phyloP scores from a whole-genome alignment of 169 alveolate genomes.

The Toxoplasma gondii region DNA sequence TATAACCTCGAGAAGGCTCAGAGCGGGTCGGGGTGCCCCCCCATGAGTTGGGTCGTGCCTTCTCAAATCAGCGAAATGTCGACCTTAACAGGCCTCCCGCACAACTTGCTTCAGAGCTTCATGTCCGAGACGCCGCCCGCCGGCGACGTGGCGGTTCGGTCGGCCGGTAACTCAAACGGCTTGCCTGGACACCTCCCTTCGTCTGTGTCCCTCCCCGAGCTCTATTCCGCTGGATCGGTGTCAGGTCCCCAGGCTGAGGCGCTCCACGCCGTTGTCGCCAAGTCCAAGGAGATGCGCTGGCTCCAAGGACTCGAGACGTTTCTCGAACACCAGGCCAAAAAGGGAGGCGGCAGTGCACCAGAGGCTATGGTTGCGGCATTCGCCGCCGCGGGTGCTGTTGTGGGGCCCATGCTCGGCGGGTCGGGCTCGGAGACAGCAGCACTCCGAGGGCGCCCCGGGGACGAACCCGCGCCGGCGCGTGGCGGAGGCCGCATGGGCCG shows the following conservation, averaged over 20 bases:
- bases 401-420: background rate
- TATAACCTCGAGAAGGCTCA: background rate
- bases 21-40: background rate
- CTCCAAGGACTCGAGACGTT: background rate
- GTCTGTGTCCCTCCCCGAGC: background rate
- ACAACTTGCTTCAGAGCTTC: background rate
- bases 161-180: background rate
- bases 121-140: background rate
- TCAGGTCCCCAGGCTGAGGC: background rate
- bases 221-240: background rate
- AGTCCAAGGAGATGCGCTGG: slow-evolving; percentile 16
- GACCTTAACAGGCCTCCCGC: background rate
- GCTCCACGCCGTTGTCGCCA: background rate
- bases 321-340: slow-evolving; percentile 19
- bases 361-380: slow-evolving; percentile 22
- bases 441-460: background rate
- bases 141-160: background rate
- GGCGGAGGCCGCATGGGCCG: slow-evolving; percentile 7
- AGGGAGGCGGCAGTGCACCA: slow-evolving; percentile 36
- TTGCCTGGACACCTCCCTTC: background rate
- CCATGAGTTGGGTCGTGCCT: background rate
- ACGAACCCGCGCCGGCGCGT: background rate
- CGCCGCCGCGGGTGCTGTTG: slow-evolving; percentile 3
- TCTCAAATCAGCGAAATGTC: background rate
- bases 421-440: background rate